Evolutionary conservation across 345 rosid genomes (phyloP).

Genomic region (Salix suchowensis): DNA sequence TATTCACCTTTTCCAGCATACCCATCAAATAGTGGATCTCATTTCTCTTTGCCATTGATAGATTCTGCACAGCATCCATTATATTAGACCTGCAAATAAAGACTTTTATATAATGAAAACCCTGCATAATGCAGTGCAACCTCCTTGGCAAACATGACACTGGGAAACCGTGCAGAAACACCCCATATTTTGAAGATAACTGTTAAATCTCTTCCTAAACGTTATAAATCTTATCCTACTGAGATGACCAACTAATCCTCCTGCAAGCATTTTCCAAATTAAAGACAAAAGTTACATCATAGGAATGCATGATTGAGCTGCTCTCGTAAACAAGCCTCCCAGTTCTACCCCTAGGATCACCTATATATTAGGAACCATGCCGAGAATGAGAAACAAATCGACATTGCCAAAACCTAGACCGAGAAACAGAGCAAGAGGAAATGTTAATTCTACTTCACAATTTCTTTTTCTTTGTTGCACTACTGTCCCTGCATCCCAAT

Average conservation of each 20-base stretch:
- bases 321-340: background rate
- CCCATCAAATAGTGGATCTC: constrained; percentile 51
- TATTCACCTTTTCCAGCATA: constrained; percentile 52
- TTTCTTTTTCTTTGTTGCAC: too few relatives aligned
- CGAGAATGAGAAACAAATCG: too few relatives aligned
- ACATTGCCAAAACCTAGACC: too few relatives aligned
- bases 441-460: too few relatives aligned
- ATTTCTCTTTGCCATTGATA: constrained; percentile 47
- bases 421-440: too few relatives aligned
- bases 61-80: constrained; percentile 40
- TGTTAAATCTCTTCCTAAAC: background rate
- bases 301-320: background rate
- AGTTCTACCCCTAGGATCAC: background rate
- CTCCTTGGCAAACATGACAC: background rate
- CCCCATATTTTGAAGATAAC: background rate
- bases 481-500: too few relatives aligned
- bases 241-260: background rate
- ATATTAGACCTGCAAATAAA: constrained; percentile 50
- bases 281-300: background rate
- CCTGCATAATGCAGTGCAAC: background rate
- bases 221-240: background rate
- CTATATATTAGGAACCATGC: too few relatives aligned
- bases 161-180: background rate
- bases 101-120: background rate
- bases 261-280: background rate